phyloP scores from a whole-genome alignment of 2,329 filamentous ascomycete species.

The Colletotrichum plurivorum region DNA sequence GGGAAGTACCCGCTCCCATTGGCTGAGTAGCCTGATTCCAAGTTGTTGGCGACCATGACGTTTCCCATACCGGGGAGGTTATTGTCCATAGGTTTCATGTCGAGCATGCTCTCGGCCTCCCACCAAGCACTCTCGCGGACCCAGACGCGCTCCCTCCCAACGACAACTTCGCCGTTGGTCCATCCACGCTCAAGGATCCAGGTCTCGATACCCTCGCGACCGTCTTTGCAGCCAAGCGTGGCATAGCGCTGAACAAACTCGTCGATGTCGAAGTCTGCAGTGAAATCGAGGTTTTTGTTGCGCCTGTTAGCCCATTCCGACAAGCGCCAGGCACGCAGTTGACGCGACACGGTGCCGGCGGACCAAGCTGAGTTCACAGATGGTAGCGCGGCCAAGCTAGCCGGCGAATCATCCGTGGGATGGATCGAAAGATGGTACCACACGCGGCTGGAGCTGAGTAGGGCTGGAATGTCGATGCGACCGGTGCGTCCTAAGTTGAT shows the following conservation, averaged over 20 bases:
- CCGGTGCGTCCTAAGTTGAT: conserved; percentile 83
- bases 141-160: conserved; percentile 94
- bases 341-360: conserved; percentile 90
- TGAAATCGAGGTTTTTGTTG: conserved; percentile 93
- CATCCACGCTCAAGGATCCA: conserved; percentile 96
- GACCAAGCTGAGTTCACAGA: conserved; percentile 90
- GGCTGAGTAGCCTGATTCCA: conserved; percentile 82
- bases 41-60: conserved; percentile 63
- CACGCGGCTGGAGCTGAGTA: conserved; percentile 86
- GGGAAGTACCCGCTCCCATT: conserved; percentile 79
- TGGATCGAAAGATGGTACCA: conserved; percentile 97
- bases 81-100: conserved; percentile 79
- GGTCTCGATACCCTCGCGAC: conserved; percentile 91
- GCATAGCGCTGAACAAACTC: conserved; percentile 91
- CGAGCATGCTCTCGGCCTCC: conserved; percentile 97
- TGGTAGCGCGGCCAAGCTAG: conserved; percentile 78
- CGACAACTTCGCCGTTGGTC: conserved; percentile 96
- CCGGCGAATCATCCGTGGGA: conserved; percentile 88
- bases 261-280: conserved; percentile 93
- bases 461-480: conserved; percentile 81
- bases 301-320: conserved; percentile 97
- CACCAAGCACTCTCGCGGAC: conserved; percentile 96
- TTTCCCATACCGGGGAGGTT: conserved; percentile 47
- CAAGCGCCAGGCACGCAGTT: conserved; percentile 92
- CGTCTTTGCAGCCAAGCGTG: conserved; percentile 87